Conservation (phyloP, 78 protist species). For the Andalucia godoyi region DNA sequence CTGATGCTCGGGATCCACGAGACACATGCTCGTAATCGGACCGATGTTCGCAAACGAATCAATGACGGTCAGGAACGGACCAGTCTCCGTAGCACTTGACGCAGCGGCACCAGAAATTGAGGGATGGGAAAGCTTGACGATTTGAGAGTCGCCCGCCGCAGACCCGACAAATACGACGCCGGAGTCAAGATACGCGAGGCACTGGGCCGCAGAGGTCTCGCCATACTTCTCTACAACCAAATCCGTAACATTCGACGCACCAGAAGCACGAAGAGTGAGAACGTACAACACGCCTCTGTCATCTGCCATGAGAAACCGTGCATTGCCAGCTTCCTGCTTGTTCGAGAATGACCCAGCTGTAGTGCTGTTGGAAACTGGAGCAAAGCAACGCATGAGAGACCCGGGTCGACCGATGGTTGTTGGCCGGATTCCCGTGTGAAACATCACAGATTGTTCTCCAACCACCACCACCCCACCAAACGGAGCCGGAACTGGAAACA, state of each 20-base stretch:
- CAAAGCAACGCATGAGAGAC: not conserved
- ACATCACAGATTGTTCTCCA: conserved; percentile 64
- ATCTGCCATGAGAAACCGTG: no score
- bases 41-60: conserved; percentile 69
- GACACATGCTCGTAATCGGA: conserved; percentile 62
- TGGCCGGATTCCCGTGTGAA: conserved; percentile 21
- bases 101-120: no score
- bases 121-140: conserved; percentile 25
- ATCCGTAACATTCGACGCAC: not conserved
- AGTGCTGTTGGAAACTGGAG: not conserved
- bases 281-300: no score
- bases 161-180: conserved; percentile 73
- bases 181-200: conserved; percentile 45
- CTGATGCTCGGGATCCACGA: conserved; percentile 66
- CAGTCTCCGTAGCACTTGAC: not conserved
- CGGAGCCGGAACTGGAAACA: conserved; percentile 41
- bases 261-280: no score
- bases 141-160: conserved; percentile 57
- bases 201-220: conserved; percentile 16
- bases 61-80: not conserved
- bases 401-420: not conserved
- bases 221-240: conserved; percentile 29
- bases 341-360: no score
- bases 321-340: no score
- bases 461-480: conserved; percentile 51